phyloP scores from a whole-genome alignment of 495 filamentous ascomycete species.

The Tuber umbilicatum region DNA sequence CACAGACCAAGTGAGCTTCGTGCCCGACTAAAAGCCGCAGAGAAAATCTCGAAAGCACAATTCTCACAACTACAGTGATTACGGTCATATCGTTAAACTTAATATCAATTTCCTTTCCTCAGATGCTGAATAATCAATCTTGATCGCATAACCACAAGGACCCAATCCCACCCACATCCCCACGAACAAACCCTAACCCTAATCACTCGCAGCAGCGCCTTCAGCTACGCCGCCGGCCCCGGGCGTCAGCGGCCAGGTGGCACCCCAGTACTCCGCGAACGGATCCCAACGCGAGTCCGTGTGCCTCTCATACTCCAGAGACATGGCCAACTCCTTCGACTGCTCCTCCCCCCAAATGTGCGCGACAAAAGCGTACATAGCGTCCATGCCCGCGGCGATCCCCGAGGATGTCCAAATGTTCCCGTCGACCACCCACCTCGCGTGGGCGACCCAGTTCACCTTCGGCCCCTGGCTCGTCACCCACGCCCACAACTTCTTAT shows the following conservation, averaged over 20 bases:
- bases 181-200: neutral
- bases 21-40: neutral
- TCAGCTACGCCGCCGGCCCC: too few relatives aligned
- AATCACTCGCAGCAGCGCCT: neutral
- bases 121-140: neutral
- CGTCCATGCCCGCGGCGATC: slow-evolving; percentile 61
- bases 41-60: neutral
- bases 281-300: slow-evolving; percentile 41
- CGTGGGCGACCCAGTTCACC: slow-evolving; percentile 55
- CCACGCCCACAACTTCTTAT: slow-evolving; percentile 47
- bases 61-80: neutral
- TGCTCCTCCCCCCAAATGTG: slow-evolving; percentile 44
- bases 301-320: slow-evolving; percentile 44
- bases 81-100: neutral
- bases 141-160: neutral
- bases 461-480: slow-evolving; percentile 45
- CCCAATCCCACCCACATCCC: neutral
- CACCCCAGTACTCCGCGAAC: slow-evolving; percentile 42
- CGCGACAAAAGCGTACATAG: slow-evolving; percentile 51
- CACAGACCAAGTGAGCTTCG: neutral
- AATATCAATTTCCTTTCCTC: neutral
- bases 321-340: slow-evolving; percentile 33
- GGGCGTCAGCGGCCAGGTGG: slow-evolving; percentile 20
- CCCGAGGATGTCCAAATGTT: slow-evolving; percentile 63
- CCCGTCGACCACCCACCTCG: slow-evolving; percentile 61